These are phyloP conservation scores for Musa acuminata DNA, from an alignment of 176 grass and related monocot species.

Conservation along the genomic window DNA sequence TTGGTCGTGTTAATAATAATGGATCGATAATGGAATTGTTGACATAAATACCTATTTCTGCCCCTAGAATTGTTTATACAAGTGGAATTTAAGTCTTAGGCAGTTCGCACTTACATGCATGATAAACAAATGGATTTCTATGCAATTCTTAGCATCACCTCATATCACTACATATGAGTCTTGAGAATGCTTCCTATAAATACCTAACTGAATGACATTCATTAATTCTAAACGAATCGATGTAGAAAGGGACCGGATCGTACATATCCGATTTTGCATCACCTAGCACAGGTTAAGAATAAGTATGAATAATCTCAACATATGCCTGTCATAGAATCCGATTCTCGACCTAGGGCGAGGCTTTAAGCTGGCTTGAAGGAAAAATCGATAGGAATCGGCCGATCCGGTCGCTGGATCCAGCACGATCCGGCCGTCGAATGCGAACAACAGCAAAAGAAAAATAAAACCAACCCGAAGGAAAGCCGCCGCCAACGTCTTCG, in stretches of 20 bases:
- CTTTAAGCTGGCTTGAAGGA: background rate
- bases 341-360: background rate
- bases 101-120: too few relatives aligned
- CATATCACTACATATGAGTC: background rate
- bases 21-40: too few relatives aligned
- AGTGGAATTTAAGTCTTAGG: too few relatives aligned
- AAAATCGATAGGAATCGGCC: background rate
- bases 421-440: background rate
- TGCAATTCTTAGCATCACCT: background rate
- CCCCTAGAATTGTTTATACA: too few relatives aligned
- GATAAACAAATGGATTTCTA: too few relatives aligned
- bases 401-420: background rate
- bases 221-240: background rate
- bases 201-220: background rate
- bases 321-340: background rate
- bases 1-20: too few relatives aligned
- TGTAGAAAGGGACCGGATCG: background rate
- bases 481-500: background rate
- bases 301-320: background rate
- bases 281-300: background rate
- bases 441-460: background rate
- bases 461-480: background rate
- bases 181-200: background rate
- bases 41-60: too few relatives aligned
- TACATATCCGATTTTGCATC: background rate